Evolutionary conservation across 1,139 yeast species (phyloP).

Genomic region (Saccharomyces hybrid): DNA sequence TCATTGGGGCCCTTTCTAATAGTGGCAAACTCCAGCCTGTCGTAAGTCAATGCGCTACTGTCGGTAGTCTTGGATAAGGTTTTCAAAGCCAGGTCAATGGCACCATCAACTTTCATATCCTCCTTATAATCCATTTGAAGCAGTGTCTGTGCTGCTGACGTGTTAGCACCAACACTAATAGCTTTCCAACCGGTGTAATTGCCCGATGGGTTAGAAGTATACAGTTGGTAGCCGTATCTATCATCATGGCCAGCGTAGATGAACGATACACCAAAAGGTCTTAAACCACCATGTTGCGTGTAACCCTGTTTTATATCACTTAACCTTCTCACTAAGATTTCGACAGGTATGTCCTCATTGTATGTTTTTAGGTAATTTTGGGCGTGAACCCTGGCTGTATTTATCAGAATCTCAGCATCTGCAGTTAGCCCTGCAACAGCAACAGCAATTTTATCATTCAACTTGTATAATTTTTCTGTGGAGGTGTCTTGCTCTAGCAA

Average conservation of each 20-base stretch:
- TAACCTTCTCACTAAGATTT: conserved; percentile 75
- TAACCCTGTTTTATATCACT: conserved; percentile 97
- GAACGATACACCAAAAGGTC: conserved; percentile 97
- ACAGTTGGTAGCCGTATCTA: conserved; percentile 81
- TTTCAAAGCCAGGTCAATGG: conserved; percentile 81
- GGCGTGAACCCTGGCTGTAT: conserved; percentile 78
- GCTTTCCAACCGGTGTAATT: conserved; percentile 99
- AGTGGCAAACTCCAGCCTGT: conserved; percentile 87
- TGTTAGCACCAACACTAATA: conserved; percentile 93
- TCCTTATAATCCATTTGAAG: conserved; percentile 92
- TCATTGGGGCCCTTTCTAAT: conserved; percentile 41
- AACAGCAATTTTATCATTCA: conserved; percentile 78
- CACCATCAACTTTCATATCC: conserved; percentile 67
- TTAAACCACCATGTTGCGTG: conserved; percentile 96
- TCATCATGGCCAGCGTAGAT: conserved; percentile 95
- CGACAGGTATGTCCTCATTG: conserved; percentile 89
- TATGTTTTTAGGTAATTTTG: conserved; percentile 80
- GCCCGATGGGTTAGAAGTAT: conserved; percentile 94
- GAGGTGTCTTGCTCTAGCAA: conserved; percentile 88
- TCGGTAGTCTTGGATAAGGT: conserved; percentile 94
- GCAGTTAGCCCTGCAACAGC: conserved; percentile 99
- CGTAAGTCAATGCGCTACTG: conserved; percentile 73
- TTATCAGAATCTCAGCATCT: conserved; percentile 88
- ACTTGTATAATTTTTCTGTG: conserved; percentile 83
- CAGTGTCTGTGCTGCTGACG: conserved; percentile 90